Base-by-base conservation (phyloP, 2,329 filamentous ascomycete species). In the Blastomyces parvus region DNA sequence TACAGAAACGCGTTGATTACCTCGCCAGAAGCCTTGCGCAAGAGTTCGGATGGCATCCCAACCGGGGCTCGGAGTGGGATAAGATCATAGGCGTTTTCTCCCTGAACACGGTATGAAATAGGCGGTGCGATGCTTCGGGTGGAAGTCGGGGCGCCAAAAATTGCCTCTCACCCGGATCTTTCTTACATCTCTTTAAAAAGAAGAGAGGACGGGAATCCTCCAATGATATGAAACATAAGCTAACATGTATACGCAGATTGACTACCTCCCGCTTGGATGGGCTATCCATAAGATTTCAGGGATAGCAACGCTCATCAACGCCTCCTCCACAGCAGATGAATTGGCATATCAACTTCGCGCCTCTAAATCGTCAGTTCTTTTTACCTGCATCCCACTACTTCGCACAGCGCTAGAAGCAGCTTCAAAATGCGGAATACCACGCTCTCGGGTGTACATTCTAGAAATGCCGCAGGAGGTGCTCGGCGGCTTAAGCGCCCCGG, bases 61-160 rank as follows among this genome's bases (percentile, higher is more conserved):
- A 86, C 66, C 73, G 83, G 62, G 86, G 85, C 36, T 82, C 83
- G 0, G 86, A 88, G 69, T 90, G 86, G 86, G 87, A 90, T 69
- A 88, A 88, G 71, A 86, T 89, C 48, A 79, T 88, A 60, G 84
- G 79, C 5, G 77, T 89, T n/a, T 90, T 86, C 75, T 84, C 85
- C 3, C 74, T 88, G 64, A 90, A 90, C 72, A 88, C 86, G 38
- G 86, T 87, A 72, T 66, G 82, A 11, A 59, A 22, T 59, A 38
- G 11, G 2, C 13, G 17, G 14, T 55, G 7, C 25, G 40, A 40
- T 56, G n/a, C 17, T n/a, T 52, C 67, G 59, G 42, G n/a, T 46
- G 14, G 40, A 60, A 50, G 11, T 0, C 17, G 11, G 22, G 46
- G 11, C 11, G 22, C 22, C 22, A 50, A 50, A 50, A 46, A 0